Evolutionary conservation across 768 basidiomycete species (phyloP).

Genomic region (Collybia sordida): DNA sequence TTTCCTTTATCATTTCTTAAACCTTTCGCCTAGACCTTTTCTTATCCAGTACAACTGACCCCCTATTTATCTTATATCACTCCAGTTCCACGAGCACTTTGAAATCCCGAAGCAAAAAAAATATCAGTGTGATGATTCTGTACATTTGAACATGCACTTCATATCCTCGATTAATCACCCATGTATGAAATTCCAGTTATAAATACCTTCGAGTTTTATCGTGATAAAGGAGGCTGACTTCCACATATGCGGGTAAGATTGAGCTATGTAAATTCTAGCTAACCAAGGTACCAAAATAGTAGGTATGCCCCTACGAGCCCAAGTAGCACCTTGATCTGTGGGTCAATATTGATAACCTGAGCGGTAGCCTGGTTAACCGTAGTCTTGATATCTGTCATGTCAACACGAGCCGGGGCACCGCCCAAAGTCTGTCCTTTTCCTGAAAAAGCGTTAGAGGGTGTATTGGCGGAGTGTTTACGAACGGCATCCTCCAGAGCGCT

Average conservation of each 20-base stretch:
- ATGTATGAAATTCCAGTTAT: too few species aligned
- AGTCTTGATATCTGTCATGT: slow-evolving; percentile 31
- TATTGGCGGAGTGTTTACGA: slow-evolving; percentile 44
- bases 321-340: slow-evolving; percentile 66
- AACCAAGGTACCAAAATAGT: slow-evolving; percentile 54
- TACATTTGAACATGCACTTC: too few species aligned
- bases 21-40: neutral
- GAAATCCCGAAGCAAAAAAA: too few species aligned
- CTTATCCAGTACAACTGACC: too few species aligned
- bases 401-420: slow-evolving; percentile 38
- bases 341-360: slow-evolving; percentile 51
- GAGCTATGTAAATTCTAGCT: too few species aligned
- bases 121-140: too few species aligned
- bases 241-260: too few species aligned
- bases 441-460: slow-evolving; percentile 51
- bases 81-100: too few species aligned
- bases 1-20: neutral
- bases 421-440: slow-evolving; percentile 78
- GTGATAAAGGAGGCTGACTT: neutral
- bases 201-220: too few species aligned
- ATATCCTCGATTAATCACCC: too few species aligned
- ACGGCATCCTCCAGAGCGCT: slow-evolving; percentile 66
- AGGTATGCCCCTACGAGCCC: slow-evolving; percentile 64
- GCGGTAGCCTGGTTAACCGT: slow-evolving; percentile 31
- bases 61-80: neutral